phyloP scores from a whole-genome alignment of 2,329 filamentous ascomycete species.

The Dryadomyces sulphureus region DNA sequence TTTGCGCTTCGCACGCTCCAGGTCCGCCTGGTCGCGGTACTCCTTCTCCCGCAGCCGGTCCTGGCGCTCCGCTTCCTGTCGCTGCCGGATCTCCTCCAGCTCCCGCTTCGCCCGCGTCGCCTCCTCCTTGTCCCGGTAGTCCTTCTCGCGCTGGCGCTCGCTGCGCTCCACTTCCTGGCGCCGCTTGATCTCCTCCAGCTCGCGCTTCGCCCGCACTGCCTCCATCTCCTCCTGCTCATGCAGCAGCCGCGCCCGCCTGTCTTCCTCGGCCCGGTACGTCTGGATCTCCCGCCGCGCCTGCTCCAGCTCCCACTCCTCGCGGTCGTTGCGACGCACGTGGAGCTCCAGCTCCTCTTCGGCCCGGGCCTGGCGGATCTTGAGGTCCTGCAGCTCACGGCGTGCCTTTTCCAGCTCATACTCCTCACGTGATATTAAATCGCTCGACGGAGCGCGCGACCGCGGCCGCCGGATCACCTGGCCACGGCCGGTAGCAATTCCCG shows the following conservation, averaged over 20 bases:
- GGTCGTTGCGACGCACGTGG: conserved; percentile 33
- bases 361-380: conserved; percentile 26
- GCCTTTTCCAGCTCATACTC: conserved; percentile 22
- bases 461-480: conserved; percentile 14
- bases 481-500: too few species aligned
- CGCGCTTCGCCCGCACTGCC: conserved; percentile 12
- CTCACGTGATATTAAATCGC: conserved; percentile 24
- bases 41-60: conserved; percentile 22
- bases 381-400: conserved; percentile 28
- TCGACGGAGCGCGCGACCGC: conserved; percentile 9
- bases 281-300: conserved; percentile 27
- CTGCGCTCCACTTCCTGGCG: conserved; percentile 27
- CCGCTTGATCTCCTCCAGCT: conserved; percentile 22
- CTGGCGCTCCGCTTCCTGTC: conserved; percentile 17
- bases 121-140: conserved; percentile 27
- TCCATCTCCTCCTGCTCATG: conserved; percentile 20
- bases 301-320: conserved; percentile 24
- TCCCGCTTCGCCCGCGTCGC: conserved; percentile 20
- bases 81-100: conserved; percentile 23
- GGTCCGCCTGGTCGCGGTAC: conserved; percentile 33
- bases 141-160: conserved; percentile 25
- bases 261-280: conserved; percentile 25
- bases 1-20: conserved; percentile 29
- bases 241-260: conserved; percentile 17
- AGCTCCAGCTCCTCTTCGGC: conserved; percentile 29